A percentile compares a stretch with the other conserved stretches of the same genome.
Evolutionary conservation across 495 filamentous ascomycete genomes (phyloP).

Genomic region (Pseudomonodictys pantanalensis): DNA sequence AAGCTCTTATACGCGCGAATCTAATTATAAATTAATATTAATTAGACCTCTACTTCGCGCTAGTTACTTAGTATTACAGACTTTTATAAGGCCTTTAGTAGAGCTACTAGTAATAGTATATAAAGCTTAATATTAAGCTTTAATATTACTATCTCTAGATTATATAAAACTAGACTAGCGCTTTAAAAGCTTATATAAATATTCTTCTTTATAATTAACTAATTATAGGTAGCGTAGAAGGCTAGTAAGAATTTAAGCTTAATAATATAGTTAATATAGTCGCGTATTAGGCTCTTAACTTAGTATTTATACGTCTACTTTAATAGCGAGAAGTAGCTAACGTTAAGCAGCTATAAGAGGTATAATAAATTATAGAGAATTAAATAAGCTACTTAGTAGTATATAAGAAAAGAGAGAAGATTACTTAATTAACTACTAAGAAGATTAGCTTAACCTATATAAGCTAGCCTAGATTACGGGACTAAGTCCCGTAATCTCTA

Average conservation of each 20-base stretch:
- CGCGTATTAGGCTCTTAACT: background rate
- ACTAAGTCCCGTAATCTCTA: too few species aligned
- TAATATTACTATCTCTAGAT: conserved; percentile 15
- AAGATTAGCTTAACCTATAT: too few species aligned
- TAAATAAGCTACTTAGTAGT: too few species aligned
- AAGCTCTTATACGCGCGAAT: conserved; percentile 9
- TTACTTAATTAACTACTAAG: too few species aligned
- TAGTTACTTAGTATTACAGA: conserved; percentile 15
- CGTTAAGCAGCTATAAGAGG: conserved; percentile 9
- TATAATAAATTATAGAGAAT: too few species aligned
- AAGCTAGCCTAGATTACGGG: too few species aligned
- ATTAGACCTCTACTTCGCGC: conserved; percentile 9
- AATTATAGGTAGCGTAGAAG: background rate
- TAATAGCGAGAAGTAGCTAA: conserved; percentile 11
- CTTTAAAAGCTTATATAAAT: conserved; percentile 17
- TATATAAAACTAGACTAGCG: conserved; percentile 17
- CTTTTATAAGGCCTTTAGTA: conserved; percentile 8
- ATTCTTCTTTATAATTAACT: conserved; percentile 12
- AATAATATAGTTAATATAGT: conserved; percentile 9
- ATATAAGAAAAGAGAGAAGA: too few species aligned
- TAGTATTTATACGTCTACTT: conserved; percentile 2
- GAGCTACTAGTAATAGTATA: conserved; percentile 9
- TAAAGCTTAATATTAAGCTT: conserved; percentile 20
- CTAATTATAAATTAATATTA: conserved; percentile 9
- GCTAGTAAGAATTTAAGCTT: conserved; percentile 7